phyloP scores from a whole-genome alignment of 805 yeast species.

The Candida bentonensis region DNA sequence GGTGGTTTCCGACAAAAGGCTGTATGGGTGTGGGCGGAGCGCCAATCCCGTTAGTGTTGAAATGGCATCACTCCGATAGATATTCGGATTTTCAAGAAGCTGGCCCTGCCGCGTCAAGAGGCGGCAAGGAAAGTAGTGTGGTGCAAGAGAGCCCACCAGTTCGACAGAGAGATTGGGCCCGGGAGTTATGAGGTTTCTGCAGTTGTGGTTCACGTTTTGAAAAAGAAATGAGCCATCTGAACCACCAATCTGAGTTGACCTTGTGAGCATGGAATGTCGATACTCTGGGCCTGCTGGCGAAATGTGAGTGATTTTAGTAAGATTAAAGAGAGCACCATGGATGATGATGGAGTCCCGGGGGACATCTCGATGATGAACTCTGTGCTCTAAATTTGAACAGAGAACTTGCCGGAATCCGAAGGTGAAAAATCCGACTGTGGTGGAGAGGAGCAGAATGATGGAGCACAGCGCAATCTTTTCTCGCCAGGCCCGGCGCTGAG shows the following conservation, averaged over 20 bases:
- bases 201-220: constrained; percentile 76
- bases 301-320: constrained; percentile 51
- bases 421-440: constrained; percentile 28
- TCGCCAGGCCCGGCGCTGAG: constrained; percentile 78
- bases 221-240: constrained; percentile 62
- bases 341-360: constrained; percentile 43
- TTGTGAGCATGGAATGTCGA: constrained; percentile 14
- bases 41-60: neutral
- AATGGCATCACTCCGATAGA: neutral
- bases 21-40: neutral
- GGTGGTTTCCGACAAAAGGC: neutral
- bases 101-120: constrained; percentile 32
- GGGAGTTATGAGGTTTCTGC: constrained; percentile 54
- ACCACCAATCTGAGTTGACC: constrained; percentile 24
- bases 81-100: constrained; percentile 1
- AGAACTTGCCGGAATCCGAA: constrained; percentile 68
- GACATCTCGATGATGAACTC: constrained; percentile 42
- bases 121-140: constrained; percentile 69
- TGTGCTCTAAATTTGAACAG: constrained; percentile 32
- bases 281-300: constrained; percentile 51
- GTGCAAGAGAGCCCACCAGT: constrained; percentile 28
- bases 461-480: constrained; percentile 67
- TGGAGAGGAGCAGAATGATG: constrained; percentile 49
- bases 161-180: constrained; percentile 52
- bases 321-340: constrained; percentile 59